These are phyloP conservation scores for Citrus inodora DNA, from an alignment of 345 rosid genomes.

Conservation along the genomic window DNA sequence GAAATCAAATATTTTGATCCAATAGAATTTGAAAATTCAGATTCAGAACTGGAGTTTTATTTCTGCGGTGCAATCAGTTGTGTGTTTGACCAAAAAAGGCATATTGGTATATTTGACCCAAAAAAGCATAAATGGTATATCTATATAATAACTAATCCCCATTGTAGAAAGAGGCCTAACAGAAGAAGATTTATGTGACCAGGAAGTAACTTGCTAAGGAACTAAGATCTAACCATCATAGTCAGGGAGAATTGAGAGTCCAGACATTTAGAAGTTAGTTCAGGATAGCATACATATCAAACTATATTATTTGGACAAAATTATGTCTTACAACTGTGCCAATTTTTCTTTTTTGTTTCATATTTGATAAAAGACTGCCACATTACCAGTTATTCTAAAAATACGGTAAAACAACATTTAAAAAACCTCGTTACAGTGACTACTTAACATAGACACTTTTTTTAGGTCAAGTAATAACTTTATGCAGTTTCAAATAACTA, in stretches of 20 bases:
- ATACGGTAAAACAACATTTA: not conserved
- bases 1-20: not conserved
- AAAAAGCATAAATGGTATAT: not conserved
- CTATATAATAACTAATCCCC: not conserved
- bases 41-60: not conserved
- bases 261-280: not conserved
- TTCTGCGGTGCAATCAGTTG: not conserved
- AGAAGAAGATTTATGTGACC: not conserved
- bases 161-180: not conserved
- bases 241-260: not conserved
- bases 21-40: not conserved
- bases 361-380: not conserved
- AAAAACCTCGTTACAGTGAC: too few species aligned
- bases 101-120: not conserved
- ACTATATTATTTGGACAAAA: not conserved
- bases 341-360: not conserved
- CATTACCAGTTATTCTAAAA: not conserved
- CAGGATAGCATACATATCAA: not conserved
- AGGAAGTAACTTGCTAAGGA: not conserved
- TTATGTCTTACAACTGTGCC: not conserved
- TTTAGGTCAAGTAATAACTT: not conserved
- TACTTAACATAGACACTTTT: too few species aligned
- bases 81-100: not conserved
- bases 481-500: not conserved
- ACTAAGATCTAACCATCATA: not conserved